Percentiles rank a stretch among this genome's conserved stretches.
Evolutionary conservation across 345 rosid genomes (phyloP).

Genomic region (Rhizophora apiculata): DNA sequence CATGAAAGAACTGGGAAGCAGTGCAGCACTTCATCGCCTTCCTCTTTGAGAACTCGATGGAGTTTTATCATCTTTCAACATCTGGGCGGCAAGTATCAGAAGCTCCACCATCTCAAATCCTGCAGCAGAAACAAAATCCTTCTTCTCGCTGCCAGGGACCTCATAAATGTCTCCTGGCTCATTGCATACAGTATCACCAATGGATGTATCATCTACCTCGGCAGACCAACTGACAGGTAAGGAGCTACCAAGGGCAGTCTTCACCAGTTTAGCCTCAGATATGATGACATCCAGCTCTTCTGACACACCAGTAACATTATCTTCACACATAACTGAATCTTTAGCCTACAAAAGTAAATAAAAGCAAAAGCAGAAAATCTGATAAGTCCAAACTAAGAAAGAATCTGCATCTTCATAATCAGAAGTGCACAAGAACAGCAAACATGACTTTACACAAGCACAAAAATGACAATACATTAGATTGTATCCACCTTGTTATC

Average conservation of each 20-base stretch:
- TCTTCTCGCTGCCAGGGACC: constrained; percentile 45
- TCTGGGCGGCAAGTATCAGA: constrained; percentile 67
- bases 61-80: constrained; percentile 39
- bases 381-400: constrained; percentile 2
- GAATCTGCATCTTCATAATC: not conserved
- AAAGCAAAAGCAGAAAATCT: constrained; percentile 1
- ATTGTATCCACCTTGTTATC: too few species aligned
- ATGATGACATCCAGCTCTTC: constrained; percentile 55
- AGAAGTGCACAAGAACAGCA: constrained; percentile 6
- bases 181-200: constrained; percentile 22
- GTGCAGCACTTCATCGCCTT: not conserved
- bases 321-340: constrained; percentile 42
- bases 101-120: constrained; percentile 99
- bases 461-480: too few species aligned
- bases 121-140: constrained; percentile 77
- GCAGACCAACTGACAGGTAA: constrained; percentile 92
- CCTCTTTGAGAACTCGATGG: not conserved
- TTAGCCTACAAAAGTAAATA: constrained; percentile 45
- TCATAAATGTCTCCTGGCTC: constrained; percentile 14
- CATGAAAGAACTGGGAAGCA: not conserved
- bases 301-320: constrained; percentile 22
- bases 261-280: constrained; percentile 70
- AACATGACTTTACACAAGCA: not conserved
- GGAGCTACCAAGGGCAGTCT: constrained; percentile 86
- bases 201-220: constrained; percentile 47